Conservation (phyloP, 1,284 basidiomycete genomes). For the Naganishia albida region DNA sequence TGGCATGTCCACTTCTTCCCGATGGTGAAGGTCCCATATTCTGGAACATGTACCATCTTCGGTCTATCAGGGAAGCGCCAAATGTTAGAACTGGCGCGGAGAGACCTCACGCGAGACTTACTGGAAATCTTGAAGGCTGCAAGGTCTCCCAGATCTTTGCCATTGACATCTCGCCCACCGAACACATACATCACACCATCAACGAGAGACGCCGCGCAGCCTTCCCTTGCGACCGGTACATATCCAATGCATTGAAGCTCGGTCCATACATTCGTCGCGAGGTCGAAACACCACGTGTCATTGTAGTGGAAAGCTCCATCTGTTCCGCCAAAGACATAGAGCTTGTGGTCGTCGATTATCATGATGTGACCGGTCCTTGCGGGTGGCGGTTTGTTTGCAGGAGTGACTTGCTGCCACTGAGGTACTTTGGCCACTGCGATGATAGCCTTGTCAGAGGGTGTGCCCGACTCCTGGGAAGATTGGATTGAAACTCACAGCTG, state of each 20-base stretch:
- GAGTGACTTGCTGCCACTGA: conserved; percentile 76
- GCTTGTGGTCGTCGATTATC: conserved; percentile 78
- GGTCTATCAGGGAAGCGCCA: conserved; percentile 58
- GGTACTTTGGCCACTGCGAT: conserved; percentile 61
- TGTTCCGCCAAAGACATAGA: conserved; percentile 94
- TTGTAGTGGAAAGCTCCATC: conserved; percentile 99
- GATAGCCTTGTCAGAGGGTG: conserved; percentile 1
- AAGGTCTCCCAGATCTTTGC: conserved; percentile 91
- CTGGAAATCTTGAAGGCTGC: conserved; percentile 96
- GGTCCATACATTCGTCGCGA: conserved; percentile 78
- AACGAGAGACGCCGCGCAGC: conserved; percentile 92
- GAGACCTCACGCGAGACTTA: conserved; percentile 49
- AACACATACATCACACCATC: conserved; percentile 99
- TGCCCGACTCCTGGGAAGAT: neutral
- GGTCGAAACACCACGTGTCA: conserved; percentile 96
- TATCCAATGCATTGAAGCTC: conserved; percentile 97
- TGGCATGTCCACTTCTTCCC: conserved; percentile 89
- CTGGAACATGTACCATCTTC: conserved; percentile 97
- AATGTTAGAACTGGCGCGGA: conserved; percentile 52
- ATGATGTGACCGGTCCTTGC: conserved; percentile 91
- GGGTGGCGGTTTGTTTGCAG: conserved; percentile 70
- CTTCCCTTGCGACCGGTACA: conserved; percentile 93
- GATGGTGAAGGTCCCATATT: conserved; percentile 96
- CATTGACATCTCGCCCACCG: conserved; percentile 94
- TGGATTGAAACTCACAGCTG: conserved; percentile 72